These are phyloP conservation scores for Fusarium drepaniforme DNA, from an alignment of 2,329 filamentous ascomycete genomes.

Conservation along the genomic window DNA sequence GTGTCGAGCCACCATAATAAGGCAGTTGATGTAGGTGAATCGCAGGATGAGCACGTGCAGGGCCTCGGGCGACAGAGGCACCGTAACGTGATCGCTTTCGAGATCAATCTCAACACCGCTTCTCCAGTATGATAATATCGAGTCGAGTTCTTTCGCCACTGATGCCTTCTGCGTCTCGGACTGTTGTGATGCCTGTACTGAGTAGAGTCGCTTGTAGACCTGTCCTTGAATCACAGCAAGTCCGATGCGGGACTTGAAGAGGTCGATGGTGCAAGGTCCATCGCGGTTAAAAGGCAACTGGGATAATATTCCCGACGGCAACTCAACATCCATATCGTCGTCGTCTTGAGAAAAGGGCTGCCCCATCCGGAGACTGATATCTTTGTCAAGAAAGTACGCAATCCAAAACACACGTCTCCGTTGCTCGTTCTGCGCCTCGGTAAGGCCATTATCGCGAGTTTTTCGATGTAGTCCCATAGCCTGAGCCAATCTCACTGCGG, in stretches of 20 bases:
- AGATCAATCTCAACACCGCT: conserved; percentile 13
- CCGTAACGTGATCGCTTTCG: neutral
- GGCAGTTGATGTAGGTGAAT: conserved; percentile 43
- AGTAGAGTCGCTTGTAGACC: conserved; percentile 42
- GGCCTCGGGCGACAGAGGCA: conserved; percentile 32
- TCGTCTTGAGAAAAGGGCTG: conserved; percentile 42
- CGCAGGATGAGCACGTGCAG: conserved; percentile 43
- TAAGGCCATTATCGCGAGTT: conserved; percentile 4
- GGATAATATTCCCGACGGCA: conserved; percentile 24
- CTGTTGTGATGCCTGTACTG: conserved; percentile 37
- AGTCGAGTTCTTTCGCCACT: conserved; percentile 37
- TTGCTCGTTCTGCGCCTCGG: conserved; percentile 20
- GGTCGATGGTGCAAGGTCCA: conserved; percentile 12
- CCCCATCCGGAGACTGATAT: conserved; percentile 41
- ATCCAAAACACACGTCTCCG: conserved; percentile 43
- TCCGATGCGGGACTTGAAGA: conserved; percentile 40
- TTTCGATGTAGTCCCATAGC: conserved; percentile 38
- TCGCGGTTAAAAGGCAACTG: neutral
- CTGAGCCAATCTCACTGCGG: conserved; percentile 40
- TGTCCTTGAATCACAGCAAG: conserved; percentile 43
- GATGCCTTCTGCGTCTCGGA: conserved; percentile 18
- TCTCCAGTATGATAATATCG: conserved; percentile 42
- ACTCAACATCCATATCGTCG: conserved; percentile 44
- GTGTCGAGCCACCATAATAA: conserved; percentile 39
- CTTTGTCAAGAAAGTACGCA: conserved; percentile 40